Percentiles rank a stretch among this genome's conserved stretches.
phyloP scores from a whole-genome alignment of 1,284 basidiomycete genomes.

The Schizophyllum commune region DNA sequence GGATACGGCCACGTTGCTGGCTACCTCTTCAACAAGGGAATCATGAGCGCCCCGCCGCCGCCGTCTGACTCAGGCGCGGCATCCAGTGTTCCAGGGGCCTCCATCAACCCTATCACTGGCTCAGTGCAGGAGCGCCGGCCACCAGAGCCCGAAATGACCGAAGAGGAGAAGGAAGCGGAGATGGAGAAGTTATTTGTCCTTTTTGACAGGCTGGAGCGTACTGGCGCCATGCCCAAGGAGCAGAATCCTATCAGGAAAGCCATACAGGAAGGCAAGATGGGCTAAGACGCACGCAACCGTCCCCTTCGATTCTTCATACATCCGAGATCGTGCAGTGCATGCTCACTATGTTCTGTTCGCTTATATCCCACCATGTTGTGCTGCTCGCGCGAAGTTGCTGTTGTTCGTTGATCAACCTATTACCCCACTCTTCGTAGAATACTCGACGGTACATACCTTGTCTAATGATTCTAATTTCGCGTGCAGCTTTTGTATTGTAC shows the following conservation, averaged over 20 bases:
- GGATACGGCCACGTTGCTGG: constrained; percentile 93
- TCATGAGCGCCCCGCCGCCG: constrained; percentile 52
- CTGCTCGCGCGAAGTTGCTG: background rate
- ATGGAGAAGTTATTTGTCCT: constrained; percentile 85
- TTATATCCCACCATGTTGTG: background rate
- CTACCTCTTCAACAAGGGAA: constrained; percentile 83
- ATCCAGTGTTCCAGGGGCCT: constrained; percentile 15
- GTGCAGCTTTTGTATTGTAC: too few species aligned
- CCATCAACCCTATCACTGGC: constrained; percentile 78
- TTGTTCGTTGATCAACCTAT: background rate
- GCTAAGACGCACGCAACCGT: background rate
- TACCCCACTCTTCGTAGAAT: background rate
- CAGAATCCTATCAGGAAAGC: constrained; percentile 72
- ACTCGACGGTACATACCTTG: background rate
- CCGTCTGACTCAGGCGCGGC: constrained; percentile 33
- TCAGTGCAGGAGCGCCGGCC: constrained; percentile 34
- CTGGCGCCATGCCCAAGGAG: constrained; percentile 50
- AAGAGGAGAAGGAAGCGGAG: constrained; percentile 88
- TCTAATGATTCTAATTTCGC: background rate
- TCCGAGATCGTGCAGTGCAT: background rate
- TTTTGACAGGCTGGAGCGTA: constrained; percentile 81
- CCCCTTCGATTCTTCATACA: background rate
- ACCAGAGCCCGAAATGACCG: constrained; percentile 61
- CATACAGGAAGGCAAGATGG: constrained; percentile 44
- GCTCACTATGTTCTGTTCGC: background rate